Evolutionary conservation across 176 grass and related monocot species (phyloP), one percentile per base, ranked within the genome.

Genomic region (Puccinellia tenuiflora): DNA sequence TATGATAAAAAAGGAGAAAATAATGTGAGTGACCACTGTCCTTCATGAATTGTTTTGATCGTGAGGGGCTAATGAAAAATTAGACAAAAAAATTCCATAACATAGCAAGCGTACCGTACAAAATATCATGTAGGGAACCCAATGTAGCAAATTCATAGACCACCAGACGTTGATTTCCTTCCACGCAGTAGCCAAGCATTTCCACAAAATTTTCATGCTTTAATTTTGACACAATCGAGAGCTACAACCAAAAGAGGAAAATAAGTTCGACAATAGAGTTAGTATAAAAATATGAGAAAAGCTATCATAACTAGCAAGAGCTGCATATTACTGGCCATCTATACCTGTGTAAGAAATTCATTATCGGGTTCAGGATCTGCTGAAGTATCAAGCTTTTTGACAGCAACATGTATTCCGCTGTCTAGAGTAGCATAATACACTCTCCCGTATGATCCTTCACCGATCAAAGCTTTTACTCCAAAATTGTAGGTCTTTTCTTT

Each of bases 371-470:
- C 81, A 62, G 90, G 85, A 35, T 97, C 92, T 24, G 90, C 86
- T n/a, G 88, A 83, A 53, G 84, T 79, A 86, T 94, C 92, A 60
- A 97, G 90, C 61, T 92, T 92, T 81, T 94, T 97, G 83, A 97
- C 79, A 47, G 90, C 95, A 39, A 97, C 50, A 76, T 92, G 81
- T 57, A 92, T 97, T 57, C 55, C 92, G 0, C 70, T 83, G 68
- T 90, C 83, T 70, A 97, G 81, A 86, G 81, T 75, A 79, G 92
- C 90, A 21, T 86, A 91, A 60, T 97, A 97, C 33, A 94, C 90
- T 79, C 92, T 94, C 65, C 88, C 95, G 85, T 97, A 91, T 40
- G 92, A 94, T 46, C 92, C 90, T 85, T 94, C 92, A 77, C 95
- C 95, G 66, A 97, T 68, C 85, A 92, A 91, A 91, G 88, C 60